A percentile compares a stretch with the other conserved stretches of the same genome.
phyloP scores from a whole-genome alignment of 2,329 filamentous ascomycete genomes.

The Nemania diffusa region DNA sequence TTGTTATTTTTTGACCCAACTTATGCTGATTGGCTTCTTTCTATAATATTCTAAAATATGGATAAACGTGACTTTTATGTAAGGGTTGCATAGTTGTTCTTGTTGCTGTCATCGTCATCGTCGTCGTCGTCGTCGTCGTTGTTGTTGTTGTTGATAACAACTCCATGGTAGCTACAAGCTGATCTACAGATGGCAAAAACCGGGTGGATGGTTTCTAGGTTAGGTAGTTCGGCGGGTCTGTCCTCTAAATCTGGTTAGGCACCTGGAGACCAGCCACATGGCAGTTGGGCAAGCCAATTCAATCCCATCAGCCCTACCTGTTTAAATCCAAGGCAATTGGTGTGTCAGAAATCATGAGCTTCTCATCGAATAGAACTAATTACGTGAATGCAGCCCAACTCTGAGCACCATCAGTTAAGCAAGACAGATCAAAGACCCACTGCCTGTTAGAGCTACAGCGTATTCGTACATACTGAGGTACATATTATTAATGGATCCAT shows the following conservation, averaged over 20 bases:
- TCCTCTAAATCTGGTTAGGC: constrained; percentile 10
- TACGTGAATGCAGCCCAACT: constrained; percentile 10
- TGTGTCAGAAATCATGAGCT: neutral
- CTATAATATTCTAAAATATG: neutral
- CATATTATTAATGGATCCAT: neutral
- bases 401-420: neutral
- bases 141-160: neutral
- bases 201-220: neutral
- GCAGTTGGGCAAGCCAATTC: constrained; percentile 18
- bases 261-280: constrained; percentile 6
- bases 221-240: neutral
- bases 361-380: constrained; percentile 7
- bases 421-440: constrained; percentile 2
- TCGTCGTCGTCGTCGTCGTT: too few species aligned
- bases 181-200: constrained; percentile 4
- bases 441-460: too few species aligned
- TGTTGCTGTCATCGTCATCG: neutral
- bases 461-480: neutral
- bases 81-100: neutral
- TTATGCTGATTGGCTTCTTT: neutral
- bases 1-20: neutral
- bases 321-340: neutral
- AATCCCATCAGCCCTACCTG: constrained; percentile 7
- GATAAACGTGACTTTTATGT: too few species aligned
- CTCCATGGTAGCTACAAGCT: too few species aligned